These are phyloP conservation scores for Coniochaeta pulveracea DNA, from an alignment of 2,329 filamentous ascomycete genomes.

Conservation along the genomic window DNA sequence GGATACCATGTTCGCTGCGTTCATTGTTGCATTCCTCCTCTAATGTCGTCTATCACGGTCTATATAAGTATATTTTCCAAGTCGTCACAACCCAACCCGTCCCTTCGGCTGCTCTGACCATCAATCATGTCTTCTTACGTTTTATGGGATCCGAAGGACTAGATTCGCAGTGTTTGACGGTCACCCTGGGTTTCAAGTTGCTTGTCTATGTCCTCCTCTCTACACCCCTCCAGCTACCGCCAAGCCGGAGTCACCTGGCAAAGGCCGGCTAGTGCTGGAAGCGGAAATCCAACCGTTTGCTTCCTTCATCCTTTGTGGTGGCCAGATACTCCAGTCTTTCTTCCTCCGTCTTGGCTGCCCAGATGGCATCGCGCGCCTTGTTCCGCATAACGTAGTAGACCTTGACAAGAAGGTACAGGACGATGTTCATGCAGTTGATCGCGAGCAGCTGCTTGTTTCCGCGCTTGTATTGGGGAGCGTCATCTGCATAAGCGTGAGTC, in stretches of 20 bases:
- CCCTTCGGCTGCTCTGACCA: no score
- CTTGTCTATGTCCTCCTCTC: no score
- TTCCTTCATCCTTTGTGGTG: constrained; percentile 19
- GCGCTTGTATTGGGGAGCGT: constrained; percentile 34
- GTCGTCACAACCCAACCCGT: no score
- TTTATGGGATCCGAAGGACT: no score
- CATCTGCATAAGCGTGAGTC: constrained; percentile 12
- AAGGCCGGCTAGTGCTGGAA: constrained; percentile 19
- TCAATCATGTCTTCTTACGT: no score
- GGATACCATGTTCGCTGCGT: no score
- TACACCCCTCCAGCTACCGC: not conserved
- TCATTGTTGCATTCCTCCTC: no score
- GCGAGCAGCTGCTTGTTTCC: constrained; percentile 45
- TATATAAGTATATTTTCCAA: no score
- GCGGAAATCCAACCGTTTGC: constrained; percentile 21
- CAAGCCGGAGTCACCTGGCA: not conserved
- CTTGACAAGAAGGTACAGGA: constrained; percentile 18
- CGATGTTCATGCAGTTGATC: constrained; percentile 17
- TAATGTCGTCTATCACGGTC: no score
- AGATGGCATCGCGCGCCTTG: constrained; percentile 14
- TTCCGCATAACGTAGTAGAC: constrained; percentile 23
- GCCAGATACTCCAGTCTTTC: constrained; percentile 17
- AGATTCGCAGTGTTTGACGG: no score
- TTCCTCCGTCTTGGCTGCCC: constrained; percentile 19
- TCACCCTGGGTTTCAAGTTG: no score